Percentiles rank a stretch among this genome's conserved stretches.
Evolutionary conservation across 352 stramenopile species (phyloP).

Genomic region (Heterotrichella gracilis): DNA sequence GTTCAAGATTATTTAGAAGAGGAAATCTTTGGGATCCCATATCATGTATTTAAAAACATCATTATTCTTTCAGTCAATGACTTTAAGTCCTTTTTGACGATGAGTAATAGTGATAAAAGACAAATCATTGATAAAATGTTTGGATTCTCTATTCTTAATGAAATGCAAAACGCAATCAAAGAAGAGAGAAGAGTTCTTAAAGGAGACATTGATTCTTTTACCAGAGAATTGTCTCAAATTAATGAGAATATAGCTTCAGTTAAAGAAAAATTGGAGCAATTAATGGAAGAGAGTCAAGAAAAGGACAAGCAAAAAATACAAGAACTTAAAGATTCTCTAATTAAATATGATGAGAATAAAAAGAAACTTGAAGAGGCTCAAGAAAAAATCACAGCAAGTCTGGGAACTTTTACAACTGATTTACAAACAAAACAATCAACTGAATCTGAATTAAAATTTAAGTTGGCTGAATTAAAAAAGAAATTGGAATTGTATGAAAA

Average conservation of each 20-base stretch:
- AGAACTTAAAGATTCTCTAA: conserved; percentile 9
- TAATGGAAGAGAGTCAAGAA: neutral
- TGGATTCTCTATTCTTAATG: neutral
- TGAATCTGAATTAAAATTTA: conserved; percentile 11
- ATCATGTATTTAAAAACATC: neutral
- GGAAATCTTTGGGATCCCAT: neutral
- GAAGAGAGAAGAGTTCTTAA: neutral
- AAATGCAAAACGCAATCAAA: neutral
- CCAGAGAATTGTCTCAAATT: neutral
- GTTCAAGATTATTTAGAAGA: neutral
- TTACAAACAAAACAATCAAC: neutral
- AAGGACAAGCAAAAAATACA: neutral
- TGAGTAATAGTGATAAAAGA: neutral
- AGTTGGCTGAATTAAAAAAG: neutral
- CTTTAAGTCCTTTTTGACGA: neutral
- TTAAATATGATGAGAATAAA: neutral
- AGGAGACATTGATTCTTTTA: neutral
- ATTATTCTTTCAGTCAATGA: neutral
- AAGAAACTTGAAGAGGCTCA: neutral
- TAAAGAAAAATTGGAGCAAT: neutral
- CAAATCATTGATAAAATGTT: neutral
- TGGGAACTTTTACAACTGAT: neutral
- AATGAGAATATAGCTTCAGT: neutral
- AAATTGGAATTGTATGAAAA: neutral
- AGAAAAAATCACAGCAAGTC: conserved; percentile 8